Base-by-base conservation (phyloP, 2,329 filamentous ascomycete genomes). In the Trichoderma atroviride region DNA sequence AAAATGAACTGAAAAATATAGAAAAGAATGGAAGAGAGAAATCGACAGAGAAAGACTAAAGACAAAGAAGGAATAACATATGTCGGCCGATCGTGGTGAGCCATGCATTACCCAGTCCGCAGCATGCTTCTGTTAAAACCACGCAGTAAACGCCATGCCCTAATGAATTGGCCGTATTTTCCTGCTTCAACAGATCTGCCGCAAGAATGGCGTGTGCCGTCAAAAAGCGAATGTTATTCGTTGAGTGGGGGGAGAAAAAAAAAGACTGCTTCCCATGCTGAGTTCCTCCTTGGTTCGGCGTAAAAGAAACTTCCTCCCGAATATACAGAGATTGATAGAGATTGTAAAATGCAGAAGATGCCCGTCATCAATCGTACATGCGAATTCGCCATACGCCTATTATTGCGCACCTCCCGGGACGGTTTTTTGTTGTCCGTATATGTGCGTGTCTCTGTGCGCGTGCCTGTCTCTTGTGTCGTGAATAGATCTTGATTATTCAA, bases 341-440 rank as follows among this genome's bases (percentile, higher is more conserved):
- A 55, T 31, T 69, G 52, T 52, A 37, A 55, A 60, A 59, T 66
- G 61, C 57, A 65, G 19, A 43, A 50, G 59, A 52, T 68, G 58
- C 47, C 66, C 67, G 31, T 72, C 70, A 65, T 72, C 37, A 72
- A 71, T 72, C 70, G 69, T 72, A 72, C 71, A 72, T 52, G 47
- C 52, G 31, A 62, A 59, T 59, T 59, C 70, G 70, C 63, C 57
- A 68, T 71, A 69, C 63, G 61, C 58, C 47, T 40, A 53, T 67
- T 35, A 24, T 35, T 62, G 40, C 55, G 53, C 58, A 67, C 61
- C 56, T n/a, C 33, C 24, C 22, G 16, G 27, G 55, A 59, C 19
- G 16, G 19, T 43, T 27, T 29, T 40, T 56, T 43, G 61, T 24
- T 56, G 52, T 35, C 62, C 50, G n/a, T 50, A 43, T 19, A 43